Conservation (phyloP, 1,284 basidiomycete genomes). For the Puccinia sorghi region DNA sequence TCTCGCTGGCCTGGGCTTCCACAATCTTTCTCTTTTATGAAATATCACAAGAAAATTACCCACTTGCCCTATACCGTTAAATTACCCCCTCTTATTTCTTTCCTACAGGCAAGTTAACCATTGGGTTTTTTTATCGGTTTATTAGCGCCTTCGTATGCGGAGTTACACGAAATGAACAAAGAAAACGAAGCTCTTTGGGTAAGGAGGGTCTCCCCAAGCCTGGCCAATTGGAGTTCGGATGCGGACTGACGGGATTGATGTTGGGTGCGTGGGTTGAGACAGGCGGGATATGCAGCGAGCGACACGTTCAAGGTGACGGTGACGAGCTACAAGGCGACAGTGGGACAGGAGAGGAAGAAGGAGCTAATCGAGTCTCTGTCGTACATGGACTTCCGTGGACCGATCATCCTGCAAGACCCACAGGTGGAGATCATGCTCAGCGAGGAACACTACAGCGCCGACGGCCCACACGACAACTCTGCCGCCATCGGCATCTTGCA, state of each 20-base stretch:
- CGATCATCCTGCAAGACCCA: slow-evolving; percentile 79
- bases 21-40: neutral
- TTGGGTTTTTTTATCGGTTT: neutral
- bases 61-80: too few species aligned
- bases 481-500: slow-evolving; percentile 10
- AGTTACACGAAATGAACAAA: slow-evolving; percentile 34
- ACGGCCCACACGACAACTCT: slow-evolving; percentile 32
- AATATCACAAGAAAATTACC: neutral
- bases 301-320: slow-evolving; percentile 79
- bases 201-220: neutral
- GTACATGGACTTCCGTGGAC: slow-evolving; percentile 80
- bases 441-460: slow-evolving; percentile 76
- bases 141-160: slow-evolving; percentile 30
- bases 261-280: neutral
- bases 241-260: neutral
- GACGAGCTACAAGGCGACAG: slow-evolving; percentile 72
- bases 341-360: slow-evolving; percentile 63
- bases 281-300: slow-evolving; percentile 5
- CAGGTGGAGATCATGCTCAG: slow-evolving; percentile 76
- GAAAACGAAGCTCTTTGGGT: slow-evolving; percentile 27
- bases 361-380: slow-evolving; percentile 76
- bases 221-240: neutral
- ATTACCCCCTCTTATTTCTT: too few species aligned
- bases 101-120: neutral
- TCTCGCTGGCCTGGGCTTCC: neutral